Conservation (phyloP, 345 rosid species). For the Hibiscus mutabilis region DNA sequence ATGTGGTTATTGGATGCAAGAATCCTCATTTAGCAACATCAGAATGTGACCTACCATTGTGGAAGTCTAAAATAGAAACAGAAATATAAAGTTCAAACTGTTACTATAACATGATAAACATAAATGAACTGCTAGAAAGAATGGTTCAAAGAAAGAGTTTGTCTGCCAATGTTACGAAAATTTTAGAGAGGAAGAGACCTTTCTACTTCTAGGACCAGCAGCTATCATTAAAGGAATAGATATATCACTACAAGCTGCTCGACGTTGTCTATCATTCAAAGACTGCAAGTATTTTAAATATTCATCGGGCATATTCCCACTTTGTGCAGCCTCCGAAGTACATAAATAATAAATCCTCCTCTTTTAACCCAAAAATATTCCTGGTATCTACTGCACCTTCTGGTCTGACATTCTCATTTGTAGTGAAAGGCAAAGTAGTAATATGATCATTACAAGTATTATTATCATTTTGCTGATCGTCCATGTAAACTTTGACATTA, state of each 20-base stretch:
- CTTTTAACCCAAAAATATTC: constrained; percentile 14
- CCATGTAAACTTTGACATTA: constrained; percentile 12
- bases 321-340: constrained; percentile 20
- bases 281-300: constrained; percentile 54
- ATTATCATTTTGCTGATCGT: constrained; percentile 18
- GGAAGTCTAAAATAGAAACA: constrained; percentile 55
- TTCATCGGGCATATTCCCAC: constrained; percentile 48
- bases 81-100: constrained; percentile 18
- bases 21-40: constrained; percentile 46
- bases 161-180: background rate
- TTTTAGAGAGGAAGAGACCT: constrained; percentile 37
- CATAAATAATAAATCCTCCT: constrained; percentile 14
- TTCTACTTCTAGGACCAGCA: constrained; percentile 99
- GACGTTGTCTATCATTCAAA: constrained; percentile 77
- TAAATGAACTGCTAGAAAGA: background rate
- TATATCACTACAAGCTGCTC: constrained; percentile 72
- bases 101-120: constrained; percentile 8
- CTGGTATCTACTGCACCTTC: background rate
- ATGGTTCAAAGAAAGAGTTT: background rate
- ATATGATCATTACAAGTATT: constrained; percentile 13
- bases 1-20: constrained; percentile 71
- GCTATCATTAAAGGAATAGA: constrained; percentile 78
- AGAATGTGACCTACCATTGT: constrained; percentile 96
- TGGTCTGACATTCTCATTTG: constrained; percentile 6
- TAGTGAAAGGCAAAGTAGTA: constrained; percentile 11